These are phyloP conservation scores for Grosmannia huntii DNA, from an alignment of 2,329 filamentous ascomycete species.

Conservation along the genomic window DNA sequence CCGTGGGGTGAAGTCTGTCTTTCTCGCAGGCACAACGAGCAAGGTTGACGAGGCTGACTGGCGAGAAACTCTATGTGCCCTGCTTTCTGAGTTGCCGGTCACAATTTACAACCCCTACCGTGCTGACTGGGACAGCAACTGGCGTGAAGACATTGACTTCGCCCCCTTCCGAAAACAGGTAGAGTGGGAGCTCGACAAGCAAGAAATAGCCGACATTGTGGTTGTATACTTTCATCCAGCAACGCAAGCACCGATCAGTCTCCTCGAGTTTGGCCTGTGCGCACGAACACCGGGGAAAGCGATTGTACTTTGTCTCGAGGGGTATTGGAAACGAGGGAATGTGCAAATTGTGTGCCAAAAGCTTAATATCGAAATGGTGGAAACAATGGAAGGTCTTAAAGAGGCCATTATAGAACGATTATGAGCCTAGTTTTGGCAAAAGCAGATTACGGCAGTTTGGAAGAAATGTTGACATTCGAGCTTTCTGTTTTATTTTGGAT, in stretches of 20 bases:
- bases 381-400: slow-evolving; percentile 26
- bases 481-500: no score
- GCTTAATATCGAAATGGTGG: slow-evolving; percentile 30
- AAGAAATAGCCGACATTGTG: slow-evolving; percentile 38
- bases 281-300: slow-evolving; percentile 28
- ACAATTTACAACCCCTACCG: slow-evolving; percentile 47
- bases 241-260: slow-evolving; percentile 41
- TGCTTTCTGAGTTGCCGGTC: slow-evolving; percentile 31
- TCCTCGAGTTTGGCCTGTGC: slow-evolving; percentile 46
- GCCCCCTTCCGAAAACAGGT: slow-evolving; percentile 38
- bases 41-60: slow-evolving; percentile 28
- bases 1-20: slow-evolving; percentile 25
- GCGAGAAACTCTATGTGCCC: slow-evolving; percentile 30
- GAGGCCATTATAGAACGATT: not conserved
- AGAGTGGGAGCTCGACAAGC: slow-evolving; percentile 46
- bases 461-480: no score
- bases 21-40: slow-evolving; percentile 44
- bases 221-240: slow-evolving; percentile 41
- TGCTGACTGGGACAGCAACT: slow-evolving; percentile 39
- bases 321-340: slow-evolving; percentile 45
- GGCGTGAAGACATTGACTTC: slow-evolving; percentile 35
- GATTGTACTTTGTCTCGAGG: slow-evolving; percentile 37
- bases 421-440: no score
- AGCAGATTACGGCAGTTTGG: no score
- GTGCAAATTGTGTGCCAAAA: slow-evolving; percentile 43